Percentiles rank a stretch among this genome's conserved stretches.
phyloP scores from a whole-genome alignment of 2,329 filamentous ascomycete species.

The Cytospora paraplurivora region DNA sequence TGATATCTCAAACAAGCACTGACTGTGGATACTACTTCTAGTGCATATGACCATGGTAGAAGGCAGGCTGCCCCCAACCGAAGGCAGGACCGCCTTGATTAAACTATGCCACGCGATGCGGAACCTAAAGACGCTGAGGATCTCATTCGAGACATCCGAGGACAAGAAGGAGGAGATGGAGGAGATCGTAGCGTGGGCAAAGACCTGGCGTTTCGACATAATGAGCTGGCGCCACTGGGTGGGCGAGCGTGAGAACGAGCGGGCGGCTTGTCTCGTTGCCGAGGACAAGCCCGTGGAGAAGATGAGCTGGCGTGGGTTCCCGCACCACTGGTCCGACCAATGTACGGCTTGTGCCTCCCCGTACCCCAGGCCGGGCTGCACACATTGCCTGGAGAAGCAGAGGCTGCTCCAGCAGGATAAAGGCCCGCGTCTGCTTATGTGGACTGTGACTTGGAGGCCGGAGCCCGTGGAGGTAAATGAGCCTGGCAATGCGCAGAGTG shows the following conservation, averaged over 20 bases:
- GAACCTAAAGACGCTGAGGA: slow-evolving; percentile 20
- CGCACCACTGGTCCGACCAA: slow-evolving; percentile 4
- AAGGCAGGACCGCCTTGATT: neutral
- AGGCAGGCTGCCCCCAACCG: neutral
- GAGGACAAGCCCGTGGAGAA: slow-evolving; percentile 7
- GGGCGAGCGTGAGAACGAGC: neutral
- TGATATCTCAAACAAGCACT: too few species aligned
- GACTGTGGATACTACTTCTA: too few species aligned
- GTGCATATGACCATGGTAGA: neutral
- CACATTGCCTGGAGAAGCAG: neutral
- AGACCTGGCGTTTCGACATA: slow-evolving; percentile 18
- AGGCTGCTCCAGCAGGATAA: neutral
- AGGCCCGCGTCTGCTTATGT: slow-evolving; percentile 12
- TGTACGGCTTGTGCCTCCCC: neutral
- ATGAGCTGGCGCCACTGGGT: slow-evolving; percentile 18
- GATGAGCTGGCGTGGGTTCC: slow-evolving; percentile 17
- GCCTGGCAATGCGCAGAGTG: neutral
- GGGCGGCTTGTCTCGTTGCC: neutral
- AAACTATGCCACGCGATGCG: slow-evolving; percentile 13
- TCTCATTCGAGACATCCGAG: slow-evolving; percentile 22
- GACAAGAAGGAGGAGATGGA: slow-evolving; percentile 19
- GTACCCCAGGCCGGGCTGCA: neutral
- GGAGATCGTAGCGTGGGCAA: slow-evolving; percentile 16
- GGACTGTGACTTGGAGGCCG: slow-evolving; percentile 18
- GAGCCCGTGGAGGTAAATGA: neutral